A percentile compares a stretch with the other conserved stretches of the same genome.
These are phyloP conservation scores for Boletus albobrunnescens DNA, from an alignment of 1,284 basidiomycete genomes.

Conservation along the genomic window DNA sequence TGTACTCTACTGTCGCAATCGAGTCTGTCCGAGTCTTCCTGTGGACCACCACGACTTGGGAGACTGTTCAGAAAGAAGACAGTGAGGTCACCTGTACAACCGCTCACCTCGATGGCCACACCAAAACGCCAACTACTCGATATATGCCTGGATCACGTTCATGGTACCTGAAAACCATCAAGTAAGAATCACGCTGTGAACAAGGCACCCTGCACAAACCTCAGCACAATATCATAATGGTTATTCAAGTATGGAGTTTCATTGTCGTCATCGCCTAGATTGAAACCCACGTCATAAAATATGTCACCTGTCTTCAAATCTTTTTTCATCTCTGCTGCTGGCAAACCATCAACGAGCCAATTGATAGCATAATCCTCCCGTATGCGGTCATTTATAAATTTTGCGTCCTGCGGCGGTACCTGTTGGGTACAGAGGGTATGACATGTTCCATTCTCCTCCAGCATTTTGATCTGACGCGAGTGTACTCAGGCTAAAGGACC, in stretches of 20 bases:
- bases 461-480: conserved; percentile 64
- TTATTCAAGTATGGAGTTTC: conserved; percentile 80
- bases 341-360: conserved; percentile 93
- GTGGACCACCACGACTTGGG: conserved; percentile 56
- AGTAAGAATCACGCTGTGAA: conserved; percentile 6
- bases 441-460: conserved; percentile 71
- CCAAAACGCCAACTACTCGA: conserved; percentile 87
- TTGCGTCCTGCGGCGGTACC: conserved; percentile 70
- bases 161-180: conserved; percentile 65
- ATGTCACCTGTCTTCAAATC: conserved; percentile 74
- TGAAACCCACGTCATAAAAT: conserved; percentile 89
- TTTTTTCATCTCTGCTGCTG: conserved; percentile 87
- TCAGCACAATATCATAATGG: conserved; percentile 82
- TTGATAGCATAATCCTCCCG: conserved; percentile 92
- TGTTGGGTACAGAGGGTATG: conserved; percentile 65
- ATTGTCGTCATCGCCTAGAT: conserved; percentile 64
- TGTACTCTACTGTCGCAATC: conserved; percentile 36
- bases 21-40: conserved; percentile 41
- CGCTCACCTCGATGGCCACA: conserved; percentile 78
- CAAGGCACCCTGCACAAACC: conserved; percentile 41
- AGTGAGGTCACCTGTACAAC: neutral
- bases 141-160: conserved; percentile 62
- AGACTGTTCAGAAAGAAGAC: conserved; percentile 2
- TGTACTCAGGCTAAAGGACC: conserved; percentile 6
- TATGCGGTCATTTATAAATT: conserved; percentile 90